A percentile compares a stretch with the other conserved stretches of the same genome.
Conservation (phyloP, 2,329 filamentous ascomycete species). For the Amylocarpus encephaloides region DNA sequence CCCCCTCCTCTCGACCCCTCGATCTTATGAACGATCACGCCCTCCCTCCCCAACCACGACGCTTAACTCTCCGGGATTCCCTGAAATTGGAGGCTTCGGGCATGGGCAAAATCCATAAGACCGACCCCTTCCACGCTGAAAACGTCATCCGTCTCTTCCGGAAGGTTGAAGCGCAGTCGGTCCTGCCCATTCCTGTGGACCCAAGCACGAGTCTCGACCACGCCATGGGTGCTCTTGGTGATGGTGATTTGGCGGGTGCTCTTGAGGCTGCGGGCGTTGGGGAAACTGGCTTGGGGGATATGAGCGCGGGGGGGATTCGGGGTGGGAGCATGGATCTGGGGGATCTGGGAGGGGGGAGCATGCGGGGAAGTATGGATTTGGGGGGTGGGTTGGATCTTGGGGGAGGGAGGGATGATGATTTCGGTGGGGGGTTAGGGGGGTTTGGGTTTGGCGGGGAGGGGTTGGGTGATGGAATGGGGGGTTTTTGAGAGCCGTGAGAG, state of each 20-base stretch:
- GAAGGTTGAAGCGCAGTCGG: conserved; percentile 28
- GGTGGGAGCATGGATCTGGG: background rate
- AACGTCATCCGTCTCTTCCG: conserved; percentile 27
- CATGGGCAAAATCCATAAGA: conserved; percentile 24
- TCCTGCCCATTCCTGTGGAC: conserved; percentile 4
- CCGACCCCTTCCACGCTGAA: conserved; percentile 25
- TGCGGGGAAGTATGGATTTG: conserved; percentile 18
- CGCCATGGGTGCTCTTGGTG: conserved; percentile 8
- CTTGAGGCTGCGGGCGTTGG: conserved; percentile 8
- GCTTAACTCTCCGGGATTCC: conserved; percentile 28
- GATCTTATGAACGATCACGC: background rate
- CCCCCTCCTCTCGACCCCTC: conserved; percentile 9
- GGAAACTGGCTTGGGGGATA: conserved; percentile 4
- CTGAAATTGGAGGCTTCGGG: conserved; percentile 27
- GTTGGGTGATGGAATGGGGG: conserved; percentile 20
- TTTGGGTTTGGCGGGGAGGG: conserved; percentile 16
- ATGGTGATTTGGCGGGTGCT: conserved; percentile 6
- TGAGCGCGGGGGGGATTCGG: conserved; percentile 7
- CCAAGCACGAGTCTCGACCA: conserved; percentile 13
- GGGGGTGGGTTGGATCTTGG: conserved; percentile 17
- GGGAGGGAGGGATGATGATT: conserved; percentile 7
- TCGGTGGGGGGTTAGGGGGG: too few species aligned
- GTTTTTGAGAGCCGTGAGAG: too few species aligned
- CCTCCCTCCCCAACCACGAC: conserved; percentile 22
- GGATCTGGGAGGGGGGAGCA: conserved; percentile 2